Percentiles rank a stretch among this genome's conserved stretches.
These are phyloP conservation scores for Fusarium verticillioides DNA, from an alignment of 2,329 filamentous ascomycete genomes.

Conservation along the genomic window DNA sequence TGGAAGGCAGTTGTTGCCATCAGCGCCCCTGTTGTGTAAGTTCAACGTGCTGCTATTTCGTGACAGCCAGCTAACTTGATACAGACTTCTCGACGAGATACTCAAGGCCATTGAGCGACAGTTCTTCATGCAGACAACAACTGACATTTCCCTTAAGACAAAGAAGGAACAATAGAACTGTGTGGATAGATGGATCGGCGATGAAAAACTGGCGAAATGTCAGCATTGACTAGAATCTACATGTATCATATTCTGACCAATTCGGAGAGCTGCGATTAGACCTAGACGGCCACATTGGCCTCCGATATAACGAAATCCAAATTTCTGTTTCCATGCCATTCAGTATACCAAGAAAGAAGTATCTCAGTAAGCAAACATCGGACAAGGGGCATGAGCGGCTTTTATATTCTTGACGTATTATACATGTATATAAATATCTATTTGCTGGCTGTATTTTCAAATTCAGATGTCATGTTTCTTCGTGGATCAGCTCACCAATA, in stretches of 20 bases:
- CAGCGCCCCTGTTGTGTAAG: conserved; percentile 93
- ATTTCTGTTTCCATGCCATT: conserved; percentile 17
- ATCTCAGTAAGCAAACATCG: background rate
- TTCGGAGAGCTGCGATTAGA: conserved; percentile 35
- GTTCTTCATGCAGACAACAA: conserved; percentile 68
- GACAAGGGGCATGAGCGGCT: background rate
- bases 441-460: background rate
- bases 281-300: conserved; percentile 36
- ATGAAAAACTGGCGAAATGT: conserved; percentile 30
- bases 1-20: conserved; percentile 93
- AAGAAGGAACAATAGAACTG: conserved; percentile 65
- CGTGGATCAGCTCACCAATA: conserved; percentile 75
- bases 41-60: conserved; percentile 36
- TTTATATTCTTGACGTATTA: conserved; percentile 21
- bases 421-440: background rate
- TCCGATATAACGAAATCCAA: conserved; percentile 20
- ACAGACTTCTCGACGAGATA: conserved; percentile 81
- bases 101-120: conserved; percentile 82
- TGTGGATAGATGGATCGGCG: conserved; percentile 22
- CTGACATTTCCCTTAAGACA: conserved; percentile 51
- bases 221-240: conserved; percentile 46
- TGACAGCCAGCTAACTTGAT: conserved; percentile 37
- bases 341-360: background rate
- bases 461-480: conserved; percentile 55
- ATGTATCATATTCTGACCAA: conserved; percentile 42